Conservation (phyloP, 2,329 filamentous ascomycete genomes). For the Stachybotrys chartarum region DNA sequence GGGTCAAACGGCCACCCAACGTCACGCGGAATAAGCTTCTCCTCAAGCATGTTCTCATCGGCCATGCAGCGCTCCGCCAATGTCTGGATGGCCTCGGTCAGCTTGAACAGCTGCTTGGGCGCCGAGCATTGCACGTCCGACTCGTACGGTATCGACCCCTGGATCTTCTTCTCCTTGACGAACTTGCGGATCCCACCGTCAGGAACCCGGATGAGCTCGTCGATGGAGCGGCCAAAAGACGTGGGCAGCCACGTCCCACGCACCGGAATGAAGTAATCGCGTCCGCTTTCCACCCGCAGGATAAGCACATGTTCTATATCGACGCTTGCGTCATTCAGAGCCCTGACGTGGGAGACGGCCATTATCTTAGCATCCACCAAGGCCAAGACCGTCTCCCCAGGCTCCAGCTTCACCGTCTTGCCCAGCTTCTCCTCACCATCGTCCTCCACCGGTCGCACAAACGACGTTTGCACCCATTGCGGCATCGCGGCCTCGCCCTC, state of each 20-base stretch:
- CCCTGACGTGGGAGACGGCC: constrained; percentile 54
- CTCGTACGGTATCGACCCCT: constrained; percentile 46
- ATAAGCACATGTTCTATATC: constrained; percentile 82
- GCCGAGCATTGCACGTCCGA: constrained; percentile 66
- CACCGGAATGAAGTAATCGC: constrained; percentile 87
- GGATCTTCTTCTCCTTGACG: constrained; percentile 25
- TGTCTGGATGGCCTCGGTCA: constrained; percentile 70
- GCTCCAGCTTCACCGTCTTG: constrained; percentile 61
- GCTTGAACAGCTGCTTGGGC: constrained; percentile 79
- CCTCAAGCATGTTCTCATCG: constrained; percentile 55
- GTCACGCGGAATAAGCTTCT: constrained; percentile 42
- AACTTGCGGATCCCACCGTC: constrained; percentile 66
- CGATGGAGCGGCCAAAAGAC: constrained; percentile 77
- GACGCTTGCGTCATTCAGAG: constrained; percentile 61
- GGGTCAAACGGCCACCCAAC: constrained; percentile 55
- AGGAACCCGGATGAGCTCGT: constrained; percentile 79
- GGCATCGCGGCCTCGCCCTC: constrained; percentile 35
- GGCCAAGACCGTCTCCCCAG: constrained; percentile 73
- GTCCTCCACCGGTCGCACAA: constrained; percentile 37
- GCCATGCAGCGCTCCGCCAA: constrained; percentile 50
- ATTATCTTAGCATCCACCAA: constrained; percentile 62
- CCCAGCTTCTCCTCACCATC: constrained; percentile 24
- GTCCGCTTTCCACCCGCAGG: constrained; percentile 71
- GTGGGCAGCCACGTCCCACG: constrained; percentile 73
- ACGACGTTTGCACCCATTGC: constrained; percentile 64